Evolutionary conservation across 176 grass and related monocot species (phyloP).

Genomic region (Puccinellia tenuiflora): DNA sequence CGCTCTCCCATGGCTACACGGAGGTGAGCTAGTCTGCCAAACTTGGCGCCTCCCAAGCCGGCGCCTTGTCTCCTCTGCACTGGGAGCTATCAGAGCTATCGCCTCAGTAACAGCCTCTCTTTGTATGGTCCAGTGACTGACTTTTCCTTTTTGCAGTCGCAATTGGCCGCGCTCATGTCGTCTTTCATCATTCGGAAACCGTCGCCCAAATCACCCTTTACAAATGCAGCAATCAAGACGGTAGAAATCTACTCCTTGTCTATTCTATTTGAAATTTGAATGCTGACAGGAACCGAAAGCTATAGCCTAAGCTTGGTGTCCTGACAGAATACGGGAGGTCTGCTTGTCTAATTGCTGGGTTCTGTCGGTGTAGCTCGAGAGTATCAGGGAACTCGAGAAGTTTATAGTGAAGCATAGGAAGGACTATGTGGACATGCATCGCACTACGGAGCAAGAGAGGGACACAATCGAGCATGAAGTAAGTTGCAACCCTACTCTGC

Average conservation of each 20-base stretch:
- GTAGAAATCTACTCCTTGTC: constrained; percentile 20
- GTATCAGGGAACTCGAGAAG: constrained; percentile 67
- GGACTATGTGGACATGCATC: constrained; percentile 84
- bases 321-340: neutral
- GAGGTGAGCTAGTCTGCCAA: constrained; percentile 38
- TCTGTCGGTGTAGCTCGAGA: constrained; percentile 64
- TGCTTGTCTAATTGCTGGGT: neutral
- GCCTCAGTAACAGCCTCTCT: neutral
- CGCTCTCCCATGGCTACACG: constrained; percentile 54
- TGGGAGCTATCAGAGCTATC: neutral
- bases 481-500: neutral
- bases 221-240: constrained; percentile 78
- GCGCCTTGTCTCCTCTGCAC: neutral
- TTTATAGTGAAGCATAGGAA: constrained; percentile 84
- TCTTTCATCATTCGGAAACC: constrained; percentile 91
- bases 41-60: neutral
- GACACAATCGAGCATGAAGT: constrained; percentile 98
- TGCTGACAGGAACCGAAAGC: neutral
- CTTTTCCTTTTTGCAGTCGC: constrained; percentile 32
- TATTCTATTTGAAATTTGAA: neutral
- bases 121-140: neutral
- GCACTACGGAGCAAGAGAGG: constrained; percentile 89
- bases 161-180: constrained; percentile 67
- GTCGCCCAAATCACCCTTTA: constrained; percentile 51
- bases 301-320: neutral